A percentile compares a stretch with the other conserved stretches of the same genome.
phyloP scores from a whole-genome alignment of 1,139 yeast species.

The Lizanozyma gosingica region DNA sequence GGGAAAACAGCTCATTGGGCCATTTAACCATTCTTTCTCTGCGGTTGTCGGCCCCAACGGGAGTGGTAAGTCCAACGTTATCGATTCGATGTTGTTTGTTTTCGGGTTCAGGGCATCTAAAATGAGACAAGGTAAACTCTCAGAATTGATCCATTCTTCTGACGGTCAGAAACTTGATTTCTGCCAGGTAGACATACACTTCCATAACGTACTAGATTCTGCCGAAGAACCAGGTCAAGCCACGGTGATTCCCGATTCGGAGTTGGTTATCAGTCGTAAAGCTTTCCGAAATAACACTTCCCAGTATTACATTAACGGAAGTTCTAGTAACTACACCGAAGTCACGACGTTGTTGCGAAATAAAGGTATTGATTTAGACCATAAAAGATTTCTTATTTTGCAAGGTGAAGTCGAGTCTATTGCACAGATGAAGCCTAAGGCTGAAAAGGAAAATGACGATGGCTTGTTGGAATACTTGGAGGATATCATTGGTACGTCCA shows the following conservation, averaged over 20 bases:
- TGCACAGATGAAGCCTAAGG: constrained; percentile 98
- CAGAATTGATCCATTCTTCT: constrained; percentile 86
- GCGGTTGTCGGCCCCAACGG: constrained; percentile 99
- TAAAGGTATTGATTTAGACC: constrained; percentile 93
- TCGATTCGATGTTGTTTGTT: constrained; percentile 90
- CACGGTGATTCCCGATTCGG: constrained; percentile 43
- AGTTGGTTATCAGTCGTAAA: constrained; percentile 65
- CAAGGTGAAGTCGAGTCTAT: constrained; percentile 99
- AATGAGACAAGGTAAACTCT: constrained; percentile 91
- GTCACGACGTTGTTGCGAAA: constrained; percentile 67
- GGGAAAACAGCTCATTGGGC: constrained; percentile 90
- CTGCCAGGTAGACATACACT: constrained; percentile 92
- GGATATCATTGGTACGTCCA: constrained; percentile 92
- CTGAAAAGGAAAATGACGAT: constrained; percentile 86
- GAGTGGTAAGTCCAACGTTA: constrained; percentile 94
- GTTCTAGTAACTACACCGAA: constrained; percentile 63
- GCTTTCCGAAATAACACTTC: constrained; percentile 75
- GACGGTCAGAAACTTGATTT: constrained; percentile 59
- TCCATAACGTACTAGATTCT: constrained; percentile 67
- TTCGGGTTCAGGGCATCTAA: constrained; percentile 95
- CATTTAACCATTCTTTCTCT: constrained; percentile 86
- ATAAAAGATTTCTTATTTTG: constrained; percentile 83
- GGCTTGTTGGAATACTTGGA: constrained; percentile 91
- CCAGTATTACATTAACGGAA: constrained; percentile 66
- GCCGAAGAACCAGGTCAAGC: constrained; percentile 31